These are phyloP conservation scores for Salix exigua DNA, from an alignment of 345 rosid genomes.

Conservation along the genomic window DNA sequence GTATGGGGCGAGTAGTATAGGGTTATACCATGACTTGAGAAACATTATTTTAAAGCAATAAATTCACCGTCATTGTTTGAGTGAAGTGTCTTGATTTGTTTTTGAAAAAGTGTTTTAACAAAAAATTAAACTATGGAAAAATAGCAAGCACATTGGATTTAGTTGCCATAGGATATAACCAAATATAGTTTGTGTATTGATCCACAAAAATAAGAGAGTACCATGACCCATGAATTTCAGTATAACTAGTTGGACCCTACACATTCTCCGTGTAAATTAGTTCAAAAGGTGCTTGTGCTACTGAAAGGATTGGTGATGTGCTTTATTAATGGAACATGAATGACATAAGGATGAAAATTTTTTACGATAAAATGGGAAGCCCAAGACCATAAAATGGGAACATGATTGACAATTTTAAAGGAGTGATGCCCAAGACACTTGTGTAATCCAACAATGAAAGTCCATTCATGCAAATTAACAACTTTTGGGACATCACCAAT, in stretches of 20 bases:
- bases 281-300: neutral
- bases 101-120: too few species aligned
- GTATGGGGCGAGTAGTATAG: neutral
- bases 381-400: too few species aligned
- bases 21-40: too few species aligned
- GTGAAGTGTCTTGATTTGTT: neutral
- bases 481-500: too few species aligned
- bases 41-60: too few species aligned
- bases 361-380: too few species aligned
- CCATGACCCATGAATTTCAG: neutral
- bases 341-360: too few species aligned
- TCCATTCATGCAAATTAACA: accelerated
- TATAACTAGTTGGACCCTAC: neutral
- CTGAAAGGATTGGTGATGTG: neutral
- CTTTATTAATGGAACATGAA: neutral
- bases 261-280: neutral
- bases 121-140: neutral
- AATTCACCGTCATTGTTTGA: accelerated
- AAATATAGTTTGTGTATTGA: too few species aligned
- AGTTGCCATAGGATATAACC: too few species aligned
- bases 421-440: neutral
- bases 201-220: too few species aligned
- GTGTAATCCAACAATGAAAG: neutral
- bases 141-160: too few species aligned
- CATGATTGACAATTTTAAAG: too few species aligned